These are phyloP conservation scores for Rosa hybrid DNA, from an alignment of 331 rosid species.

Conservation along the genomic window DNA sequence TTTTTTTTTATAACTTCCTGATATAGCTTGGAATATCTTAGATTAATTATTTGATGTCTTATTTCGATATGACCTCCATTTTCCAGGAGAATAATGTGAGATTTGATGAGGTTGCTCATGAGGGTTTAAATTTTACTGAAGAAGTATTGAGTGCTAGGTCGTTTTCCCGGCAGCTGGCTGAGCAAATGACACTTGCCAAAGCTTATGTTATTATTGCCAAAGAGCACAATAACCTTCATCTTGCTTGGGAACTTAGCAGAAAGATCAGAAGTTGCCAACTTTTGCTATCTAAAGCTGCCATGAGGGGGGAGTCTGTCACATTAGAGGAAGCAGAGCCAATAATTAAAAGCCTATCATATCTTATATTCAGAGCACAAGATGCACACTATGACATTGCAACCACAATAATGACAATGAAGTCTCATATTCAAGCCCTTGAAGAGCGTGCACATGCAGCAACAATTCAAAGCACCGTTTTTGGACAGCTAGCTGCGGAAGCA, in stretches of 20 bases:
- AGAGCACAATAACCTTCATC: slow-evolving; percentile 96
- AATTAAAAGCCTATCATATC: slow-evolving; percentile 72
- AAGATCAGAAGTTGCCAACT: slow-evolving; percentile 90
- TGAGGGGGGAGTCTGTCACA: slow-evolving; percentile 77
- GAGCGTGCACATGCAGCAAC: slow-evolving; percentile 87
- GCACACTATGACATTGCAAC: slow-evolving; percentile 94
- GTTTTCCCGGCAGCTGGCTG: slow-evolving; percentile 83
- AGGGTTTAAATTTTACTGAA: slow-evolving; percentile 74
- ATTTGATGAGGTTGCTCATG: slow-evolving; percentile 55
- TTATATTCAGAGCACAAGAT: slow-evolving; percentile 86
- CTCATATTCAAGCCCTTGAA: slow-evolving; percentile 95
- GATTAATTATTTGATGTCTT: slow-evolving; percentile 9
- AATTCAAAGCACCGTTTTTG: slow-evolving; percentile 80
- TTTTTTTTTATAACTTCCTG: background rate
- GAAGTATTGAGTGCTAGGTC: slow-evolving; percentile 79
- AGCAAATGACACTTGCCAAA: slow-evolving; percentile 92
- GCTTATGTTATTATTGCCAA: slow-evolving; percentile 95
- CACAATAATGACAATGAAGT: slow-evolving; percentile 94
- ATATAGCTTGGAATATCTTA: background rate
- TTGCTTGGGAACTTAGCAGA: slow-evolving; percentile 93
- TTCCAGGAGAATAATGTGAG: slow-evolving; percentile 71
- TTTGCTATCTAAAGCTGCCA: slow-evolving; percentile 87
- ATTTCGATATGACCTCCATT: slow-evolving; percentile 20
- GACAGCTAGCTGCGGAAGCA: slow-evolving; percentile 87
- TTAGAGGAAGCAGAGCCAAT: slow-evolving; percentile 91